Evolutionary conservation across 345 rosid species (phyloP), one percentile per base, ranked within the genome.

Genomic region (Firmiana major): DNA sequence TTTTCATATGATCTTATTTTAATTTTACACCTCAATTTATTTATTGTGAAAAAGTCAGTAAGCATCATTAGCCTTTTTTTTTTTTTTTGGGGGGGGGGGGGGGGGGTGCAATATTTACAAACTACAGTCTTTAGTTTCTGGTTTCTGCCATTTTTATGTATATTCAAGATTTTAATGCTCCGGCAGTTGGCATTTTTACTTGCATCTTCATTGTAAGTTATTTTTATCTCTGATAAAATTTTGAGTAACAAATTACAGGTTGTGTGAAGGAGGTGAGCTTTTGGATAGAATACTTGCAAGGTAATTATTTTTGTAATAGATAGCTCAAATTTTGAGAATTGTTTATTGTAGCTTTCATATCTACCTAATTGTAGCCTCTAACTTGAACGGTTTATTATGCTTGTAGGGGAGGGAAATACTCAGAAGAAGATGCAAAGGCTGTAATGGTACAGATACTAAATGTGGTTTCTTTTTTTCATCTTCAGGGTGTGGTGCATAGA

Each of bases 191-290:
- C 6, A 38, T 64, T 40, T 38, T 28, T 75, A 9, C 24, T 62
- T 19, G 40, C 51, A 38, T 54, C 76, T 69, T 78, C 53, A 63
- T 21, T 73, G 4, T 12, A 42, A 63, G 53, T 21, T 81, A 7
- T 54, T 12, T 0, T 28, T 38, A 67, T 58, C 43, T 71, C 49
- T 71, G 76, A 43, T 26, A 63, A 48, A 57, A 48, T 36, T 58
- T 75, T 64, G 36, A 63, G 71, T 53, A 60, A 73, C 63, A 55
- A 57, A 75, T 77, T 87, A 81, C 93, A 96, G 99, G 94, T 77
- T 96, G 74, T 96, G 99, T 81, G 97, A 89, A 89, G 99, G 99
- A 76, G 99, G 99, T 69, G 98, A 93, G 80, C 97, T 96, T 45
- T 87, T 96, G 63, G 98, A 91, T 77, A 92, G 92, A 83, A 93